These are phyloP conservation scores for Spathaspora boniae DNA, from an alignment of 805 yeast genomes.

Conservation along the genomic window DNA sequence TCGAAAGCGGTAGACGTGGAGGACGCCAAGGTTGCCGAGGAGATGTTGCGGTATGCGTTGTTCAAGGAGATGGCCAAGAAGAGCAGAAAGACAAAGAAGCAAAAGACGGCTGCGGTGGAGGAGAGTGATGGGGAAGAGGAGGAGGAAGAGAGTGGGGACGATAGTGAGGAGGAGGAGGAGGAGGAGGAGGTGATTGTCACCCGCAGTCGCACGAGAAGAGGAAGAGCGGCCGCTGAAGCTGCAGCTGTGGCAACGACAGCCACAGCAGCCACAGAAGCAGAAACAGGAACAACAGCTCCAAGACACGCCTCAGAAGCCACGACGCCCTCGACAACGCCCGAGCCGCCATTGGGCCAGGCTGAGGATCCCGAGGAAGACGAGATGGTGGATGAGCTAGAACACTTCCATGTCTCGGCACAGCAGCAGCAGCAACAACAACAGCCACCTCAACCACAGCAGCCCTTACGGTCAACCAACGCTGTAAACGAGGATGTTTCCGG, in stretches of 20 bases:
- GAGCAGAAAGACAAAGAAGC: conserved; percentile 28
- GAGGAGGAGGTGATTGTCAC: conserved; percentile 13
- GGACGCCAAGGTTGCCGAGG: conserved; percentile 87
- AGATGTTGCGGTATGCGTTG: conserved; percentile 77
- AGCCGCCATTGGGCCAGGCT: conserved; percentile 8
- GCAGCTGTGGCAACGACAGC: too few relatives aligned
- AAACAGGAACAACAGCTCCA: conserved; percentile 9
- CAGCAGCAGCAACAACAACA: conserved; percentile 13
- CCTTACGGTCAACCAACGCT: conserved; percentile 20
- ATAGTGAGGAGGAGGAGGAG: conserved; percentile 21
- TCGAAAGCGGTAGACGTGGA: conserved; percentile 66
- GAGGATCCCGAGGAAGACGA: conserved; percentile 13
- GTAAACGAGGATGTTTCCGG: conserved; percentile 15
- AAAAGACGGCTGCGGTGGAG: conserved; percentile 18
- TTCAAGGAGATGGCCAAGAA: conserved; percentile 66
- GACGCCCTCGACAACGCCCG: conserved; percentile 5
- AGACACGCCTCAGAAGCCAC: conserved; percentile 11
- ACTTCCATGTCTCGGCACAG: conserved; percentile 25
- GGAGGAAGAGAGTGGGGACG: conserved; percentile 31
- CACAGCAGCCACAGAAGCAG: conserved; percentile 6
- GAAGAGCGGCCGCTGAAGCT: conserved; percentile 15
- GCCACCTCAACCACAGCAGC: conserved; percentile 14
- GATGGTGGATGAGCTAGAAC: conserved; percentile 23
- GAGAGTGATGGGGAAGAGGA: conserved; percentile 30
- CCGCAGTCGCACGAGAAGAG: conserved; percentile 17